Percentiles rank a stretch among this genome's conserved stretches.
Conservation (phyloP, 768 basidiomycete genomes). For the Pleurotus salmoneostramineus region DNA sequence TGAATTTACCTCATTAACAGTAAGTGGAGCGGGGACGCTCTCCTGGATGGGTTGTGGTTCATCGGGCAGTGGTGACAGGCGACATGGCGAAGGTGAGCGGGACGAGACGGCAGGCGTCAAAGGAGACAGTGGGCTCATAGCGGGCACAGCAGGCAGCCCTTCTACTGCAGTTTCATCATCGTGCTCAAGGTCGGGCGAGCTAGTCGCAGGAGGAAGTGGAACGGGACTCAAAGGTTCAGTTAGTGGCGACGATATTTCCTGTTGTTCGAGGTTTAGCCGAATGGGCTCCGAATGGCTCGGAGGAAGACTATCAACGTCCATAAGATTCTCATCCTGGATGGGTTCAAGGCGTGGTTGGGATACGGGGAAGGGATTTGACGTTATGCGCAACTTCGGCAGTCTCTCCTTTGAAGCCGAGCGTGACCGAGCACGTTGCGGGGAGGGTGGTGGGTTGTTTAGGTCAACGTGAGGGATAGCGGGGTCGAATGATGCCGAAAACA, state of each 20-base stretch:
- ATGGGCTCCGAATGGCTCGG: slow-evolving; percentile 13
- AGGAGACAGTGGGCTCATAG: not conserved
- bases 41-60: not conserved
- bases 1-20: too few relatives aligned
- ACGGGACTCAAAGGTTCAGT: slow-evolving; percentile 10
- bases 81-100: not conserved
- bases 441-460: slow-evolving; percentile 36
- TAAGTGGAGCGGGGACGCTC: too few relatives aligned
- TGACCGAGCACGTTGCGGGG: slow-evolving; percentile 32
- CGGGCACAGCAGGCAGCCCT: too few relatives aligned
- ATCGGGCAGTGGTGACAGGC: not conserved
- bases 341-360: slow-evolving; percentile 14
- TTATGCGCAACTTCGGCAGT: slow-evolving; percentile 27
- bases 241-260: slow-evolving; percentile 21
- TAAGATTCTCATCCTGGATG: slow-evolving; percentile 22
- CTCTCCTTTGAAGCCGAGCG: slow-evolving; percentile 37
- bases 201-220: slow-evolving; percentile 7
- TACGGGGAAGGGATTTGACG: slow-evolving; percentile 14
- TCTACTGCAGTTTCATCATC: too few relatives aligned
- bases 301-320: slow-evolving; percentile 11
- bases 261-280: slow-evolving; percentile 9
- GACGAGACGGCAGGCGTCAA: not conserved
- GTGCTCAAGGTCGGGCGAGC: not conserved
- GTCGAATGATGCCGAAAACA: slow-evolving; percentile 26
- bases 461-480: slow-evolving; percentile 31